Evolutionary conservation across 2,329 filamentous ascomycete genomes (phyloP), one percentile per base, ranked within the genome.

Genomic region (Ophiocordyceps camponoti-rufipedis): DNA sequence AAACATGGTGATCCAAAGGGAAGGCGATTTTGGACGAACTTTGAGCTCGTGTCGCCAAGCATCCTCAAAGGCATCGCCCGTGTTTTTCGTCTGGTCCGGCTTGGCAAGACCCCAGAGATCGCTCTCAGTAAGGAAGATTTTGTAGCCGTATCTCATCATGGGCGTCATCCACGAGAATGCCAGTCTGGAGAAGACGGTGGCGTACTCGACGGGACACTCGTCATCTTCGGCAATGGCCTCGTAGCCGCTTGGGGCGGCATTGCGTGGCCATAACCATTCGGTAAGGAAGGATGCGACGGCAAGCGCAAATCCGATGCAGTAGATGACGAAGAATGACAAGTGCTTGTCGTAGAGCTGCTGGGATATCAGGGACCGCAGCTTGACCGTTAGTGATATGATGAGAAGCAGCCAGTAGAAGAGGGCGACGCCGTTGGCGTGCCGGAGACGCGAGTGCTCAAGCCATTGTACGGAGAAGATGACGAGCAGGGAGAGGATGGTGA

Each of bases 161-260:
- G 91, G 88, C 0, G 91, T 96, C 89, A 98, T 95, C 91, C 91
- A 98, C 46, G 83, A 81, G 62, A 98, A 98, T 0, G 89, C 94
- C 42, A 98, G 72, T 44, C 85, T 78, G 4, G 89, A 94, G 65
- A 98, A 98, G 45, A 96, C 71, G 48, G 89, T 87, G 12, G 91
- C 88, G 60, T 94, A 94, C 63, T 96, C 88, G 50, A 85, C 79
- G 0, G 83, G 83, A 46, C 76, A 80, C 53, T 80, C 74, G 39
- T 73, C 74, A 46, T 77, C 72, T 33, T 77, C 74, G 16, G 72
- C 60, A 46, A 79, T 63, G 19, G 66, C 72, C 47, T 72, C 68
- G 54, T 80, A 80, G 31, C 62, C 62, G 53, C 77, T 83, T 8
- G 55, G 50, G 5, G 54, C 52, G 48, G 78, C 65, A 52, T 75